A percentile compares a stretch with the other conserved stretches of the same genome.
phyloP scores from a whole-genome alignment of 495 filamentous ascomycete genomes.

The Neurospora sp. region DNA sequence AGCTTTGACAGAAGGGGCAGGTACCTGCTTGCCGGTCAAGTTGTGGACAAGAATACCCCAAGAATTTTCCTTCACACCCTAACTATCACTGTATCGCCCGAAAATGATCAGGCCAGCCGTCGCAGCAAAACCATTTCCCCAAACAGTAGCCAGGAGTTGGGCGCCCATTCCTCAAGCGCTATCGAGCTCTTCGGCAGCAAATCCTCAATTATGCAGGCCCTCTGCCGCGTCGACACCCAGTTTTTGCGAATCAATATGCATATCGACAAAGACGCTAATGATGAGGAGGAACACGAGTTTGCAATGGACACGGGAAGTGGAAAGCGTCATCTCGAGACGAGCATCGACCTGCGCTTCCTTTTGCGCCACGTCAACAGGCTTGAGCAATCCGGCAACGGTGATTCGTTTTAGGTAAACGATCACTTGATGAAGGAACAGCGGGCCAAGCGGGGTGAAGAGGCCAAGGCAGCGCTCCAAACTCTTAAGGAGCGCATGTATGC shows the following conservation, averaged over 20 bases:
- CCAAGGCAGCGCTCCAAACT: neutral
- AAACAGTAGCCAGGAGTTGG: neutral
- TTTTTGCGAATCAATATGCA: slow-evolving; percentile 19
- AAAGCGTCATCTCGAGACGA: slow-evolving; percentile 17
- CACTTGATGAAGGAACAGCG: slow-evolving; percentile 6
- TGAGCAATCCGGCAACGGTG: neutral
- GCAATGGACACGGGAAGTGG: neutral
- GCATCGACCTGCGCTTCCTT: slow-evolving; percentile 17
- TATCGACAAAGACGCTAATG: slow-evolving; percentile 3
- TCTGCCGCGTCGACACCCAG: slow-evolving; percentile 12
- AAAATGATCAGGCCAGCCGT: neutral
- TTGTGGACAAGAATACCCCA: neutral
- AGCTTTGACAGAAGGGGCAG: neutral
- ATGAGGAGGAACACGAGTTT: neutral
- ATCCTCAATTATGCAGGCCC: slow-evolving; percentile 3
- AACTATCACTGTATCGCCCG: slow-evolving; percentile 16
- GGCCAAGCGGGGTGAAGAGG: neutral
- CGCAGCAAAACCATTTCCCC: neutral
- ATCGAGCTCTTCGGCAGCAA: slow-evolving; percentile 13
- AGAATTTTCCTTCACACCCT: slow-evolving; percentile 24
- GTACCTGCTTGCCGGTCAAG: neutral
- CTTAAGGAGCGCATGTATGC: slow-evolving; percentile 12
- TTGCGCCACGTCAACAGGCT: slow-evolving; percentile 4
- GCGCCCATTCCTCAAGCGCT: neutral
- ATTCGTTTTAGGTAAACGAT: slow-evolving; percentile 11